Conservation (phyloP, 257 asterid genomes). For the Capsicum baccatum region DNA sequence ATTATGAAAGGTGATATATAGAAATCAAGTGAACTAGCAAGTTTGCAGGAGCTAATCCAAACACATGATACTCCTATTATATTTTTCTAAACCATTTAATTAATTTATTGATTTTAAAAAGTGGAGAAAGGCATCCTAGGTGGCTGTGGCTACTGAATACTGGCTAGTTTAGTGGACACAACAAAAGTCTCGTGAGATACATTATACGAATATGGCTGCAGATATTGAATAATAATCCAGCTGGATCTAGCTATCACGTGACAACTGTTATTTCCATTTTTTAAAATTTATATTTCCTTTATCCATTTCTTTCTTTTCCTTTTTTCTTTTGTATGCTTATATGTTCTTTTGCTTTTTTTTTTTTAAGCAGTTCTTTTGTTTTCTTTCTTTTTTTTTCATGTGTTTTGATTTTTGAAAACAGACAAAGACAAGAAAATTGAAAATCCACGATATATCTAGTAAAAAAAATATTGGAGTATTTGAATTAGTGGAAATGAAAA, state of each 20-base stretch:
- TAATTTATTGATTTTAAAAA: too few species aligned
- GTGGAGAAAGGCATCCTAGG: not conserved
- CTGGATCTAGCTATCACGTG: slow-evolving; percentile 39
- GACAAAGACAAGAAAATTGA: not conserved
- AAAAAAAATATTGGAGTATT: not conserved
- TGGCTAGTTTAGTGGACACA: not conserved
- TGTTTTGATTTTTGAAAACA: not conserved
- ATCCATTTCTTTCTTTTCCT: not conserved
- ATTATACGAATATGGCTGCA: not conserved
- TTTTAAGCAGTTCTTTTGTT: not conserved
- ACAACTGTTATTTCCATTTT: slow-evolving; percentile 27
- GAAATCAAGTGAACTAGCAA: too few species aligned
- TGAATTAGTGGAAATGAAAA: not conserved
- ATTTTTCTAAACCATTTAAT: too few species aligned
- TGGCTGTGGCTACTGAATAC: not conserved
- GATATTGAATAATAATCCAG: slow-evolving; percentile 29
- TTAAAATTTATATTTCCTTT: not conserved
- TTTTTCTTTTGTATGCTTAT: not conserved
- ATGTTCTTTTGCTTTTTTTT: not conserved
- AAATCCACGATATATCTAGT: not conserved
- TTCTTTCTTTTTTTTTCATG: not conserved
- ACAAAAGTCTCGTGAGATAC: slow-evolving; percentile 42
- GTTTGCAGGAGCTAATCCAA: too few species aligned
- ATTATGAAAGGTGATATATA: too few species aligned
- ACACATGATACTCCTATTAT: too few species aligned